These are phyloP conservation scores for Debaryomyces nepalensis DNA, from an alignment of 1,139 yeast genomes.

Conservation along the genomic window DNA sequence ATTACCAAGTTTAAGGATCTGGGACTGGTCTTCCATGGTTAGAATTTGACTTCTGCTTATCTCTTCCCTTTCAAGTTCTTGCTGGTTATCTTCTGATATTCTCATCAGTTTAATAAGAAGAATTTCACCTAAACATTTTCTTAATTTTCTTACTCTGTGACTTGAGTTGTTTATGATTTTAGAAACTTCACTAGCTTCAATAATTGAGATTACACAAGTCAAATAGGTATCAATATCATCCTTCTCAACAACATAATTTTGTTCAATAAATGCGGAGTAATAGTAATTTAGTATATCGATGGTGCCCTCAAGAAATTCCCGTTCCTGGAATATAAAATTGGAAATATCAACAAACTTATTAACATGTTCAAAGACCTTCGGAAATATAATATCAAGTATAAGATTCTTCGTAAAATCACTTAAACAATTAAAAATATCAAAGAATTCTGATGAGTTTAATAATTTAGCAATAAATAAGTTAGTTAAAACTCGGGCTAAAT, in stretches of 20 bases:
- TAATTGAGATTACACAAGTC: slow-evolving; percentile 35
- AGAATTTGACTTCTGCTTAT: slow-evolving; percentile 1
- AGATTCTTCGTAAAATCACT: slow-evolving; percentile 35
- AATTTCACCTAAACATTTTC: slow-evolving; percentile 33
- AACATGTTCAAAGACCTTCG: slow-evolving; percentile 41
- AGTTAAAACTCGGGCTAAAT: slow-evolving; percentile 31
- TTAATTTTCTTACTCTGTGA: slow-evolving; percentile 23
- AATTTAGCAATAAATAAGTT: slow-evolving; percentile 39
- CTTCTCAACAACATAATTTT: slow-evolving; percentile 31
- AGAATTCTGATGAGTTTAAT: slow-evolving; percentile 25
- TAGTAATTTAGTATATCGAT: slow-evolving; percentile 31
- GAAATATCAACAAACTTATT: slow-evolving; percentile 40
- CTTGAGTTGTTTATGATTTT: slow-evolving; percentile 12
- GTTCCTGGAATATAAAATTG: slow-evolving; percentile 42
- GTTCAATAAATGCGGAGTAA: slow-evolving; percentile 27
- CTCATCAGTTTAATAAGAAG: slow-evolving; percentile 21
- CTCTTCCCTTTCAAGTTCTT: slow-evolving; percentile 9
- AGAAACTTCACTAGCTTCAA: slow-evolving; percentile 31
- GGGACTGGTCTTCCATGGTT: background rate
- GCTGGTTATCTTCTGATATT: slow-evolving; percentile 11
- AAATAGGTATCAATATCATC: slow-evolving; percentile 33
- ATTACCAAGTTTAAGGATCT: slow-evolving; percentile 12
- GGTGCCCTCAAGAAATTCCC: slow-evolving; percentile 34
- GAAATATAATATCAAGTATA: slow-evolving; percentile 42
- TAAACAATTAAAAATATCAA: slow-evolving; percentile 25